These are phyloP conservation scores for Mycena alexandri DNA, from an alignment of 768 basidiomycete species.

Conservation along the genomic window DNA sequence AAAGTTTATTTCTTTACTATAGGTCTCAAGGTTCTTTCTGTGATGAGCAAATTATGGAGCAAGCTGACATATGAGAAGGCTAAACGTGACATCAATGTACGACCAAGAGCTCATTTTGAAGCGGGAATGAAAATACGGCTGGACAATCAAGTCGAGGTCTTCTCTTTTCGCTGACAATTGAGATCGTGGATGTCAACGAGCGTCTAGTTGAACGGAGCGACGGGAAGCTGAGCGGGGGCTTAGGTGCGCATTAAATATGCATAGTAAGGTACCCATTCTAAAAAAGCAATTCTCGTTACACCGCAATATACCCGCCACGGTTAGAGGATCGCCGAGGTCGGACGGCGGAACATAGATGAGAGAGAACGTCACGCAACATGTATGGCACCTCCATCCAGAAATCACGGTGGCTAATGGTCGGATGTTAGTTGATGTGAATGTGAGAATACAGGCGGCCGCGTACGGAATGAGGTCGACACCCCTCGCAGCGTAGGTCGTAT, in stretches of 20 bases:
- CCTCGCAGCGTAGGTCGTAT: slow-evolving; percentile 86
- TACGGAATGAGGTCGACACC: slow-evolving; percentile 89
- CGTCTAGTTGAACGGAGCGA: slow-evolving; percentile 32
- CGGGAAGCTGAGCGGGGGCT: slow-evolving; percentile 38
- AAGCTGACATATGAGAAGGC: too few relatives aligned
- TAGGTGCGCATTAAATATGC: slow-evolving; percentile 11
- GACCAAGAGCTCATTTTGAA: slow-evolving; percentile 73
- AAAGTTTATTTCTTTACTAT: background rate
- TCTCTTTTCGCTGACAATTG: background rate
- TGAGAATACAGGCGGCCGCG: slow-evolving; percentile 41
- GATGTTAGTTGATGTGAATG: slow-evolving; percentile 13
- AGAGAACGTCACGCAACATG: slow-evolving; percentile 82
- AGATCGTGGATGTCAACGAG: too few relatives aligned
- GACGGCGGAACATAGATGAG: slow-evolving; percentile 81
- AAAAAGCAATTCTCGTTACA: slow-evolving; percentile 52
- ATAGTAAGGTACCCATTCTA: slow-evolving; percentile 24
- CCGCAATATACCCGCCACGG: slow-evolving; percentile 83
- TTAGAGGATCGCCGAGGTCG: slow-evolving; percentile 73
- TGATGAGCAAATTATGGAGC: too few relatives aligned
- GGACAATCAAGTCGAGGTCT: slow-evolving; percentile 57
- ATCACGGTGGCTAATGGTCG: slow-evolving; percentile 76
- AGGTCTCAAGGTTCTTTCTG: background rate
- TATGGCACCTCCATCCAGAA: slow-evolving; percentile 94
- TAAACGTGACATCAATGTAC: too few relatives aligned
- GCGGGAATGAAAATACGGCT: slow-evolving; percentile 70